phyloP scores from a whole-genome alignment of 1,284 basidiomycete genomes.

The Malassezia sympodialis region DNA sequence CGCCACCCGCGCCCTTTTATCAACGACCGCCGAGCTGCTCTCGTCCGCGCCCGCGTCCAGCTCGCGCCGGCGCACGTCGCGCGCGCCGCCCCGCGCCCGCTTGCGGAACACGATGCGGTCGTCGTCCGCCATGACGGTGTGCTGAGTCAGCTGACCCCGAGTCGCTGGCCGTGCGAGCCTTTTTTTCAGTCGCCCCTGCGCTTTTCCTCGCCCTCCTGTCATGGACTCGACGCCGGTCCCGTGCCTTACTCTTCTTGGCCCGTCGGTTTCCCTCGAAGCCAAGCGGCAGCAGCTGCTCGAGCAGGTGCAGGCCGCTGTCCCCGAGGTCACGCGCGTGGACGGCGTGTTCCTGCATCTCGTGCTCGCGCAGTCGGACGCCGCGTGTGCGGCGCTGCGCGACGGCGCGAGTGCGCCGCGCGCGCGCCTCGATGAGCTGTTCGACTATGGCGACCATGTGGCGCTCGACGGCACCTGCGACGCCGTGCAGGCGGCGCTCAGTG shows the following conservation, averaged over 20 bases:
- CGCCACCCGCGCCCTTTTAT: conserved; percentile 9
- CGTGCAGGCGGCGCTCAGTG: conserved; percentile 46
- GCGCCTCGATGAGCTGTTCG: conserved; percentile 65
- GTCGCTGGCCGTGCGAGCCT: background rate
- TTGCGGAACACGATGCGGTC: conserved; percentile 12
- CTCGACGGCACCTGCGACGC: conserved; percentile 52
- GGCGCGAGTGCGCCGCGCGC: conserved; percentile 52
- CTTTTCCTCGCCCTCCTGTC: background rate
- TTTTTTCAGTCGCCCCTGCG: background rate
- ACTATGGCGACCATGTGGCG: conserved; percentile 71
- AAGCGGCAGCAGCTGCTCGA: conserved; percentile 64
- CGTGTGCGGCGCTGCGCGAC: conserved; percentile 54
- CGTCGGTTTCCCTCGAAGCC: conserved; percentile 49
- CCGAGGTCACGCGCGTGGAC: conserved; percentile 62
- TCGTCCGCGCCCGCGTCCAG: background rate
- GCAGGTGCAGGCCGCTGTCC: conserved; percentile 55
- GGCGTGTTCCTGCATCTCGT: conserved; percentile 80
- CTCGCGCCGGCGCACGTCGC: conserved; percentile 15
- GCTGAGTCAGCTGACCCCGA: background rate
- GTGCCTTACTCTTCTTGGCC: conserved; percentile 42
- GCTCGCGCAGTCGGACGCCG: conserved; percentile 54
- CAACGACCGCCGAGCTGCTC: background rate
- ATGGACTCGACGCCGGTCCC: conserved; percentile 1
- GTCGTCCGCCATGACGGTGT: conserved; percentile 10
- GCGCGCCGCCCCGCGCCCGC: conserved; percentile 3